Percentiles rank a stretch among this genome's conserved stretches.
Evolutionary conservation across 2,329 filamentous ascomycete species (phyloP).

Genomic region (Neonectria sp.): DNA sequence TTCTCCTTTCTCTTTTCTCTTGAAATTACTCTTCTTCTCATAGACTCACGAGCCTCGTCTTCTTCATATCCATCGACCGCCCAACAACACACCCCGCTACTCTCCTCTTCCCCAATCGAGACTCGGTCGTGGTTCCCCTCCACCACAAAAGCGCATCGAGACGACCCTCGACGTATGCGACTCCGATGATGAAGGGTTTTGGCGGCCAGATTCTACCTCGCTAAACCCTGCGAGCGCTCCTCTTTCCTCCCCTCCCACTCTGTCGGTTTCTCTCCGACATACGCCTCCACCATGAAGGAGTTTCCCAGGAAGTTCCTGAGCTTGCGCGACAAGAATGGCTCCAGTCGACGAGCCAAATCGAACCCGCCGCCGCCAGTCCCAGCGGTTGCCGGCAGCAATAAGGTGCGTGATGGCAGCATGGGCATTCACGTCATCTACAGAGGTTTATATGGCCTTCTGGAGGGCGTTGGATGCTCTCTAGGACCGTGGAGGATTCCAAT

Average conservation of each 20-base stretch:
- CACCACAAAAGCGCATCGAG: conserved; percentile 37
- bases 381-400: conserved; percentile 52
- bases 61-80: conserved; percentile 19
- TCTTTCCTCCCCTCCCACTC: conserved; percentile 28
- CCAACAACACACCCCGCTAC: conserved; percentile 10
- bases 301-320: conserved; percentile 78
- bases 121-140: conserved; percentile 12
- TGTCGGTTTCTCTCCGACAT: neutral
- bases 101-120: neutral
- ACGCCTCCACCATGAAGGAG: conserved; percentile 64
- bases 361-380: conserved; percentile 64
- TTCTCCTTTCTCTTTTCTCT: neutral
- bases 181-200: conserved; percentile 51
- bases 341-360: conserved; percentile 69
- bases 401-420: conserved; percentile 57
- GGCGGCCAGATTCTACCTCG: conserved; percentile 49
- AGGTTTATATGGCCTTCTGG: neutral
- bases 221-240: conserved; percentile 49
- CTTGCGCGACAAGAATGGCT: conserved; percentile 75
- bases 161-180: conserved; percentile 40
- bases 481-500: neutral
- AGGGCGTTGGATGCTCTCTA: too few relatives aligned
- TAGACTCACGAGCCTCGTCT: neutral
- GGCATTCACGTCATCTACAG: neutral
- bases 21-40: neutral